Conservation (phyloP, 2,329 filamentous ascomycete species). For the Penicillium sp. region DNA sequence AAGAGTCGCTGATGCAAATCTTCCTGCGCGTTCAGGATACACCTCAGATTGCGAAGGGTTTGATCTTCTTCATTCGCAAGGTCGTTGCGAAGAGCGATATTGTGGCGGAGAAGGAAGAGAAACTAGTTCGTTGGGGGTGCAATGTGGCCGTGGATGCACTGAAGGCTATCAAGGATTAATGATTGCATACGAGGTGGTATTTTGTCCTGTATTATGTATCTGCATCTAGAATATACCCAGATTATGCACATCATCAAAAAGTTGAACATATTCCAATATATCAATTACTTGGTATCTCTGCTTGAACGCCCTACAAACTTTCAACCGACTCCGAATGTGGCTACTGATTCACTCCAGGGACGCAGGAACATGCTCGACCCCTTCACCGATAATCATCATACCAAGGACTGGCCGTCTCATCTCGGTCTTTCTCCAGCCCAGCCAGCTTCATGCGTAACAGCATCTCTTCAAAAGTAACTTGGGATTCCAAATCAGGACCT, state of each 20-base stretch:
- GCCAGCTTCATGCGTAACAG: not conserved
- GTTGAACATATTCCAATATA: constrained; percentile 1
- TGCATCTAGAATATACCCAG: constrained; percentile 23
- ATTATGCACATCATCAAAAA: constrained; percentile 14
- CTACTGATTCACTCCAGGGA: no score
- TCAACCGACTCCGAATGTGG: not conserved
- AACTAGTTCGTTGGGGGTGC: constrained; percentile 54
- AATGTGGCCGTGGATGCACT: constrained; percentile 47
- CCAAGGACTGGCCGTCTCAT: not conserved
- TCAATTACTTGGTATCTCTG: not conserved
- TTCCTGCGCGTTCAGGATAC: constrained; percentile 68
- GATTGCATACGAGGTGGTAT: not conserved
- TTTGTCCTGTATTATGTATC: constrained; percentile 8
- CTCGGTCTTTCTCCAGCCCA: not conserved
- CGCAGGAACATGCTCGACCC: no score
- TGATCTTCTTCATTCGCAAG: constrained; percentile 81
- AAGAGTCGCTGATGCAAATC: constrained; percentile 65
- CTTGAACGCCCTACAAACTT: not conserved
- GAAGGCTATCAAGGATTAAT: constrained; percentile 37
- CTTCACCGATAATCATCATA: constrained; percentile 4
- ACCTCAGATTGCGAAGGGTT: constrained; percentile 70
- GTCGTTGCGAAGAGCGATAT: constrained; percentile 70
- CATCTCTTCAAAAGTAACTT: not conserved
- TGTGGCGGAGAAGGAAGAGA: constrained; percentile 56
- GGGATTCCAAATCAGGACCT: not conserved